Conservation (phyloP, 139 green algal genomes). For the Diplosphaera chodatii region DNA sequence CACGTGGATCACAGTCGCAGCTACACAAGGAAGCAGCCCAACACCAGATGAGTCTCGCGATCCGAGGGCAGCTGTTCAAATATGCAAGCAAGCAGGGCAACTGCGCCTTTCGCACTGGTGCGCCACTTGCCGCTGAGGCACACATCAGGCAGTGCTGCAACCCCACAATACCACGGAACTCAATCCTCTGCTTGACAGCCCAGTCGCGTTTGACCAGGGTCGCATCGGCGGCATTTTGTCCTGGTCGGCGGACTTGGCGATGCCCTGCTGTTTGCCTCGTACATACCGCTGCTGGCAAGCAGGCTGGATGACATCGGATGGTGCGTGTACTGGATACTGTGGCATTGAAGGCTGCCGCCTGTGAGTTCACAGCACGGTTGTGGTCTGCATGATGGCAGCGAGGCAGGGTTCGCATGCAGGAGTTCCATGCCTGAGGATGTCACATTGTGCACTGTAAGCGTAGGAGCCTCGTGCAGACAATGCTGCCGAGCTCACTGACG, state of each 20-base stretch:
- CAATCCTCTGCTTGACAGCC: no score
- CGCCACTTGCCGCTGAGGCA: neutral
- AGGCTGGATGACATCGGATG: conserved; percentile 20
- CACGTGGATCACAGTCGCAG: no score
- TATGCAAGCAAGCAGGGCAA: conserved; percentile 23
- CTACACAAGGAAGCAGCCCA: no score
- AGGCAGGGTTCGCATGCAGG: no score
- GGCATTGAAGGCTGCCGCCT: no score
- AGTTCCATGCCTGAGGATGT: no score
- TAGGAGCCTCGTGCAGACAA: conserved; percentile 45
- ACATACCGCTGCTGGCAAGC: conserved; percentile 27
- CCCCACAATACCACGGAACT: no score
- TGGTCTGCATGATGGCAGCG: no score
- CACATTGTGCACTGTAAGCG: no score
- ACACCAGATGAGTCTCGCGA: neutral
- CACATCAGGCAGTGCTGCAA: no score
- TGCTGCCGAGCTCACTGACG: conserved; percentile 44
- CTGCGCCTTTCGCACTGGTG: conserved; percentile 27
- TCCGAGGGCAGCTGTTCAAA: conserved; percentile 38
- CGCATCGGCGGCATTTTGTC: conserved; percentile 22
- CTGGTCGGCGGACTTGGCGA: conserved; percentile 53
- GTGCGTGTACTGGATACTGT: no score
- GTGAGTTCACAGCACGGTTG: no score
- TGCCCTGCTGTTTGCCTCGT: conserved; percentile 54
- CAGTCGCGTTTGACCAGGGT: conserved; percentile 3